Percentiles rank a stretch among this genome's conserved stretches.
phyloP scores from a whole-genome alignment of 441 rosid genomes.

The Kokia cookei region DNA sequence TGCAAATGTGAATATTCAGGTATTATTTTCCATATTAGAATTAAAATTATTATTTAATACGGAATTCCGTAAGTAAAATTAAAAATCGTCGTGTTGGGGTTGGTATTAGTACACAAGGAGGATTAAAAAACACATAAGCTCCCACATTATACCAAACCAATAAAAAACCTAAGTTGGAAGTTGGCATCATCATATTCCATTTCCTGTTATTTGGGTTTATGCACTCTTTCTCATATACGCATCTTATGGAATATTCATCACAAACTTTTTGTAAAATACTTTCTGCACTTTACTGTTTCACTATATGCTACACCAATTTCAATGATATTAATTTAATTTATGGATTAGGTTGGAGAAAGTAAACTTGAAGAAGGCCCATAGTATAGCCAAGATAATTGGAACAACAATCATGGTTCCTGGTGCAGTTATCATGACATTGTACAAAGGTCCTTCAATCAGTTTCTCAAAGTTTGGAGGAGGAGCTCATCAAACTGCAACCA shows the following conservation, averaged over 20 bases:
- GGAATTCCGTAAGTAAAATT: too few species aligned
- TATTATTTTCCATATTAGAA: too few species aligned
- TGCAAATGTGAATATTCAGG: too few species aligned
- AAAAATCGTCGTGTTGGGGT: too few species aligned
- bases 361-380: slow-evolving; percentile 45
- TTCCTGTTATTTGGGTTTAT: background rate
- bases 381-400: slow-evolving; percentile 73
- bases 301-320: too few species aligned
- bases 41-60: too few species aligned
- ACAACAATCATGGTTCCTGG: slow-evolving; percentile 56
- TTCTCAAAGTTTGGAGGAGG: slow-evolving; percentile 22
- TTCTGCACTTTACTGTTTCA: background rate
- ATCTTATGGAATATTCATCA: background rate
- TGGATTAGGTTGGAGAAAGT: slow-evolving; percentile 59
- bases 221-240: background rate
- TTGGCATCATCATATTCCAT: background rate
- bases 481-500: slow-evolving; percentile 16
- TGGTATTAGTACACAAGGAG: too few species aligned
- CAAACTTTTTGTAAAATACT: background rate
- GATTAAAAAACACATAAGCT: background rate
- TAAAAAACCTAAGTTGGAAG: background rate
- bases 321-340: too few species aligned
- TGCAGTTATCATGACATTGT: slow-evolving; percentile 63
- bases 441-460: slow-evolving; percentile 56
- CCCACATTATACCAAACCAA: background rate